Evolutionary conservation across 345 rosid genomes (phyloP).

Genomic region (Bruguiera sexangula): DNA sequence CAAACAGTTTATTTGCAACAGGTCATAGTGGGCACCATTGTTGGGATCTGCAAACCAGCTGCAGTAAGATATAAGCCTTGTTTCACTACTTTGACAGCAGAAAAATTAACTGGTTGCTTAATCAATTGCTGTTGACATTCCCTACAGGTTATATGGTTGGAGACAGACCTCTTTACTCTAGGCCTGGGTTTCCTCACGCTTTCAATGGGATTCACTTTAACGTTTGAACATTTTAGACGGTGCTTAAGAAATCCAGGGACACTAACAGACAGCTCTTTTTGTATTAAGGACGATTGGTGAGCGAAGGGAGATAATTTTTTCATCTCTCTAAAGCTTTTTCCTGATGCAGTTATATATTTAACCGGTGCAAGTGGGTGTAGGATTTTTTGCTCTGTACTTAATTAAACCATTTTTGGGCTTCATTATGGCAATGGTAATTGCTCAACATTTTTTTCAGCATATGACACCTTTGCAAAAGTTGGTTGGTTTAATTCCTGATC

Average conservation of each 20-base stretch:
- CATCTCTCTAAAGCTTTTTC: not conserved
- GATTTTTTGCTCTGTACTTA: slow-evolving; percentile 82
- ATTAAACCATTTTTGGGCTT: slow-evolving; percentile 89
- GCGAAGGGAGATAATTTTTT: not conserved
- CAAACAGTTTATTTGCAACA: slow-evolving; percentile 20
- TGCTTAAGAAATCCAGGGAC: slow-evolving; percentile 97
- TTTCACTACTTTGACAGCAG: slow-evolving; percentile 7
- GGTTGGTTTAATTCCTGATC: slow-evolving; percentile 1
- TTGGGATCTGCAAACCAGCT: slow-evolving; percentile 89
- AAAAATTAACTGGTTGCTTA: slow-evolving; percentile 10
- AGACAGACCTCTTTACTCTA: slow-evolving; percentile 83
- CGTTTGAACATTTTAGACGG: slow-evolving; percentile 82
- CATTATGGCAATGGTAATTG: slow-evolving; percentile 68
- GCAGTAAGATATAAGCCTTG: slow-evolving; percentile 45
- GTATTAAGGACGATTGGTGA: slow-evolving; percentile 1
- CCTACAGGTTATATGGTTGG: slow-evolving; percentile 84
- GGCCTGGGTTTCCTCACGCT: slow-evolving; percentile 96
- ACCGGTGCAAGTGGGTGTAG: slow-evolving; percentile 89
- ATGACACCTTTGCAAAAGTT: not conserved
- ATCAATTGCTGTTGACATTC: slow-evolving; percentile 11
- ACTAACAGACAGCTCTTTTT: slow-evolving; percentile 42
- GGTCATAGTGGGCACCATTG: slow-evolving; percentile 83
- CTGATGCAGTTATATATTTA: slow-evolving; percentile 14
- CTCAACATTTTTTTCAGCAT: slow-evolving; percentile 3
- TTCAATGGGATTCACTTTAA: slow-evolving; percentile 94